phyloP scores from a whole-genome alignment of 202 grass and related monocot species.

The Tripidium arundinaceum region DNA sequence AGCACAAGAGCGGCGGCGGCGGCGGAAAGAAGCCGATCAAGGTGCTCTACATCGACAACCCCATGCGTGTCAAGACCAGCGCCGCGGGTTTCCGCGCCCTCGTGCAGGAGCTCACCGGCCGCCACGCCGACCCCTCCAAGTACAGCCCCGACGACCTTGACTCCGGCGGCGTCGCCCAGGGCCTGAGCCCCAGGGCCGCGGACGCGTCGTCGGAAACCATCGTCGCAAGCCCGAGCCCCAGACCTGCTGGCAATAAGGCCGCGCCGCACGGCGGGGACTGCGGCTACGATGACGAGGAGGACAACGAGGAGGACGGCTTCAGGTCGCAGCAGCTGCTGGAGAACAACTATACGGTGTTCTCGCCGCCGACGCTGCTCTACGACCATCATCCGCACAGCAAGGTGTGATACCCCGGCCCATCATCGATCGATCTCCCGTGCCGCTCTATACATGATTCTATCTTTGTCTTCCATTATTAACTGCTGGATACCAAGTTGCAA shows the following conservation, averaged over 20 bases:
- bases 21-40: constrained; percentile 67
- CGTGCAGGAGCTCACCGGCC: constrained; percentile 89
- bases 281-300: neutral
- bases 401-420: constrained; percentile 28
- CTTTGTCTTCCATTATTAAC: neutral
- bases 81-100: constrained; percentile 68
- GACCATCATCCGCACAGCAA: constrained; percentile 42
- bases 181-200: constrained; percentile 18
- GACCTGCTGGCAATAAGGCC: neutral
- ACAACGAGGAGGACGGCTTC: constrained; percentile 29
- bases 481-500: neutral
- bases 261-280: neutral
- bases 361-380: constrained; percentile 42
- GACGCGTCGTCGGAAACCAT: neutral
- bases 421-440: neutral
- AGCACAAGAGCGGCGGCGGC: constrained; percentile 18
- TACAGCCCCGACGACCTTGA: constrained; percentile 24
- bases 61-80: constrained; percentile 64
- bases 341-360: constrained; percentile 33
- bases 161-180: neutral
- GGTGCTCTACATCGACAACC: constrained; percentile 96
- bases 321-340: constrained; percentile 38
- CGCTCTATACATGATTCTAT: neutral
- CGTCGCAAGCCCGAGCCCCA: neutral
- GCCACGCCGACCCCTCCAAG: constrained; percentile 57